A percentile compares a stretch with the other conserved stretches of the same genome.
Evolutionary conservation across 1,284 basidiomycete genomes (phyloP).

Genomic region (Leucoagaricus sp.): DNA sequence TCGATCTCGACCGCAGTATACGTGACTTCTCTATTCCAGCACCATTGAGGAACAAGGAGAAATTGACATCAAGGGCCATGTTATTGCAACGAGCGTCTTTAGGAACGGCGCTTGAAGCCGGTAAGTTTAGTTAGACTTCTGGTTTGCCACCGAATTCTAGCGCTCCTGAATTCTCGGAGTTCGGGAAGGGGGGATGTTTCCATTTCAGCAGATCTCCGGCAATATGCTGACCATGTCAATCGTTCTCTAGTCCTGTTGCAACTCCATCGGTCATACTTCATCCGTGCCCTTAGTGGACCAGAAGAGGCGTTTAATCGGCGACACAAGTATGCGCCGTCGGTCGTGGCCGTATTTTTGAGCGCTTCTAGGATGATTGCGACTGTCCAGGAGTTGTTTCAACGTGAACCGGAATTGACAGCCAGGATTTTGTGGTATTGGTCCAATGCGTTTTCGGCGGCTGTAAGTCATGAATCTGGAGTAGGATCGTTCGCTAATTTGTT

Average conservation of each 20-base stretch:
- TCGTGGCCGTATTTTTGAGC: constrained; percentile 60
- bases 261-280: constrained; percentile 66
- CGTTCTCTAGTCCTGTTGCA: constrained; percentile 59
- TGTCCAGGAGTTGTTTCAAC: constrained; percentile 53
- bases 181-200: too few relatives aligned
- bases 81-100: constrained; percentile 59
- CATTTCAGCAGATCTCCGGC: too few relatives aligned
- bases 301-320: constrained; percentile 52
- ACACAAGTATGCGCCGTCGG: constrained; percentile 60
- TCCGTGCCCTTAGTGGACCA: constrained; percentile 55
- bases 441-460: constrained; percentile 66
- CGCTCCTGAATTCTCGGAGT: too few relatives aligned
- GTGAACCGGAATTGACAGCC: constrained; percentile 54
- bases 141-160: neutral
- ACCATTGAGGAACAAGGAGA: constrained; percentile 38
- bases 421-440: constrained; percentile 65
- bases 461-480: constrained; percentile 34
- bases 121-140: constrained; percentile 33
- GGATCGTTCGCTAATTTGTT: constrained; percentile 11
- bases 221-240: too few relatives aligned
- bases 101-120: constrained; percentile 56
- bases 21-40: constrained; percentile 58
- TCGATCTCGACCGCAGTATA: constrained; percentile 58
- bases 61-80: constrained; percentile 38
- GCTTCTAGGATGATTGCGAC: constrained; percentile 55